phyloP scores from a whole-genome alignment of 345 rosid genomes.

The Luvunga scandens region DNA sequence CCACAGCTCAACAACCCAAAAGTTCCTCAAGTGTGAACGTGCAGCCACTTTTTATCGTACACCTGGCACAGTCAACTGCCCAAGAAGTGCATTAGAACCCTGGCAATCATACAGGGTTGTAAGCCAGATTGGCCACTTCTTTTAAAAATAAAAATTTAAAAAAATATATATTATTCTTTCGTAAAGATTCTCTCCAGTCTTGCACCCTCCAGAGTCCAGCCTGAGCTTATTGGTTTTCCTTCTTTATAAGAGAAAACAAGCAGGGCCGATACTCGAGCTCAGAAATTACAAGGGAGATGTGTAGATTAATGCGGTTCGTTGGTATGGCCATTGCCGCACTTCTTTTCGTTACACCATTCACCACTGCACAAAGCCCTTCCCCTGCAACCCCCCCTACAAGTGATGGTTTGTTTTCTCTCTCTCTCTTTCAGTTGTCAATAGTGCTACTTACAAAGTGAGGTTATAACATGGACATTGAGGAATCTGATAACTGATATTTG shows the following conservation, averaged over 20 bases:
- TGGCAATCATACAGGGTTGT: not conserved
- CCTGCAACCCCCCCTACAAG: constrained; percentile 27
- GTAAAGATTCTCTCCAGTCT: not conserved
- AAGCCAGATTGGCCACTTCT: constrained; percentile 12
- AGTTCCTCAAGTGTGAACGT: constrained; percentile 7
- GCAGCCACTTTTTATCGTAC: constrained; percentile 1
- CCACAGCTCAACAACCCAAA: constrained; percentile 17
- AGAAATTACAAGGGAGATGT: constrained; percentile 18
- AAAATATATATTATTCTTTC: too few relatives aligned
- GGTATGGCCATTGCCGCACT: constrained; percentile 9
- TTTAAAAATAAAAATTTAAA: too few relatives aligned
- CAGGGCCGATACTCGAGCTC: too few relatives aligned
- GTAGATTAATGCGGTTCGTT: constrained; percentile 8
- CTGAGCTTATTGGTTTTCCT: not conserved
- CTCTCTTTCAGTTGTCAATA: not conserved
- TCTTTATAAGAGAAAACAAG: not conserved
- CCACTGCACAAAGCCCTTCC: constrained; percentile 16
- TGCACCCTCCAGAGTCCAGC: not conserved
- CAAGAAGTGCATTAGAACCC: not conserved
- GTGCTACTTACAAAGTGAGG: too few relatives aligned
- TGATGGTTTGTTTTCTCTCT: constrained; percentile 17
- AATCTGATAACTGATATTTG: not conserved
- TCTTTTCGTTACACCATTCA: not conserved
- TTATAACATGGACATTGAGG: too few relatives aligned
- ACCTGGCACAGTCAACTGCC: constrained; percentile 11